Percentiles rank a stretch among this genome's conserved stretches.
Conservation (phyloP, 2,329 filamentous ascomycete genomes). For the Hypoxylon sp. region DNA sequence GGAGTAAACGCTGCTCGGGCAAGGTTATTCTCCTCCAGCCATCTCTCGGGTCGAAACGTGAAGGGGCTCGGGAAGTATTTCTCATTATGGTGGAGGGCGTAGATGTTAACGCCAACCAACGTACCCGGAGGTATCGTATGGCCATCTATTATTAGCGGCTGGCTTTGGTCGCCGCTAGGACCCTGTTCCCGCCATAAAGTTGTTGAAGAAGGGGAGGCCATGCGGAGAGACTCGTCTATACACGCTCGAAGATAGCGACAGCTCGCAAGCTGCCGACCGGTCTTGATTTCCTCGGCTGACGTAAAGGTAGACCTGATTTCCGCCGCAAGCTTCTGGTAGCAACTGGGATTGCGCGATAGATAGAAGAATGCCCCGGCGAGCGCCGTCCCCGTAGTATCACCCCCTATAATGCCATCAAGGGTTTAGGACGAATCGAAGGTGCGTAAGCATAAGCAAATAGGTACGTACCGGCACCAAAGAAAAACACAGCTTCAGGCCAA, state of each 20-base stretch:
- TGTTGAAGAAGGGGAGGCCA: neutral
- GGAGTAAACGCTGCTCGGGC: neutral
- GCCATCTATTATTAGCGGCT: neutral
- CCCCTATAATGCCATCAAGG: neutral
- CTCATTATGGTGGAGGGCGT: neutral
- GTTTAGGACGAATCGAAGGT: neutral
- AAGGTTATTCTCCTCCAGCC: neutral
- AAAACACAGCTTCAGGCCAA: conserved; percentile 8
- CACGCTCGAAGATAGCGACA: neutral
- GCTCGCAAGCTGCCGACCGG: neutral
- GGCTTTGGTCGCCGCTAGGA: neutral
- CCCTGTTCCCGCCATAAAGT: conserved; percentile 1
- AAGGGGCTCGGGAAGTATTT: conserved; percentile 6
- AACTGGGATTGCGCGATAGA: neutral
- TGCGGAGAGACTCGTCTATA: neutral
- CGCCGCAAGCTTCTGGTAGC: conserved; percentile 6
- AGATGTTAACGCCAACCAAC: conserved; percentile 1
- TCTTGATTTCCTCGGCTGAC: neutral
- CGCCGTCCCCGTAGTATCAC: neutral
- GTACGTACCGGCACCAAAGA: conserved; percentile 5
- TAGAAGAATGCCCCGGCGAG: conserved; percentile 2
- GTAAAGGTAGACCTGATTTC: conserved; percentile 3
- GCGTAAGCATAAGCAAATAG: neutral
- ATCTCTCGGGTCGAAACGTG: neutral
- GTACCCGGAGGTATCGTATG: neutral